Conservation (phyloP, 768 basidiomycete genomes). For the Rhodotorula graminis region DNA sequence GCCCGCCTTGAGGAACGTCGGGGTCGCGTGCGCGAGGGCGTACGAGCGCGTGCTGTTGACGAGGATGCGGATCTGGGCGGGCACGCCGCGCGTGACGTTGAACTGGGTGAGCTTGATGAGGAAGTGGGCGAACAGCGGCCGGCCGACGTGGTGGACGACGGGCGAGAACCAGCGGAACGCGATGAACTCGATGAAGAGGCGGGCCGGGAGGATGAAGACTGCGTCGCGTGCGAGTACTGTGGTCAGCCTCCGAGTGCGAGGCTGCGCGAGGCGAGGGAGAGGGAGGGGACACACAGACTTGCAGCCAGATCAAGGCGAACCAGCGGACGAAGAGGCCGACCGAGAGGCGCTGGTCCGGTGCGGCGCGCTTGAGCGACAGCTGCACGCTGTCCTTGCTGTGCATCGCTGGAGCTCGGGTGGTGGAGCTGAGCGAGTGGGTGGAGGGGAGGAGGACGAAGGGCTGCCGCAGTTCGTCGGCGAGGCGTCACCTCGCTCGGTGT, state of each 20-base stretch:
- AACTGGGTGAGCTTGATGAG: constrained; percentile 17
- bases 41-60: constrained; percentile 12
- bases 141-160: constrained; percentile 10
- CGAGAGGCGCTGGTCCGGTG: constrained; percentile 12
- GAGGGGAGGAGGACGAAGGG: neutral
- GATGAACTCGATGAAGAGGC: constrained; percentile 2
- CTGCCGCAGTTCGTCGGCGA: too few species aligned
- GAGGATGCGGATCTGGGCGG: constrained; percentile 20
- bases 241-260: neutral
- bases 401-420: neutral
- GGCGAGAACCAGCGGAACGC: constrained; percentile 3
- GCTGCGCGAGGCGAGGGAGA: neutral
- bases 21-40: neutral
- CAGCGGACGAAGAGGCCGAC: constrained; percentile 1
- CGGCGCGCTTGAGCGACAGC: constrained; percentile 10
- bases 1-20: constrained; percentile 1
- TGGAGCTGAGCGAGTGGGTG: neutral
- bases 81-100: neutral
- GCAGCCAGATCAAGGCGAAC: neutral
- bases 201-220: constrained; percentile 20
- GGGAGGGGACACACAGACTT: neutral
- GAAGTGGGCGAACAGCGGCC: neutral
- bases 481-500: too few species aligned
- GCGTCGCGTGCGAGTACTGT: neutral
- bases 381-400: neutral